Evolutionary conservation across 1,139 yeast genomes (phyloP).

Genomic region (Saccharomyces hybrid): DNA sequence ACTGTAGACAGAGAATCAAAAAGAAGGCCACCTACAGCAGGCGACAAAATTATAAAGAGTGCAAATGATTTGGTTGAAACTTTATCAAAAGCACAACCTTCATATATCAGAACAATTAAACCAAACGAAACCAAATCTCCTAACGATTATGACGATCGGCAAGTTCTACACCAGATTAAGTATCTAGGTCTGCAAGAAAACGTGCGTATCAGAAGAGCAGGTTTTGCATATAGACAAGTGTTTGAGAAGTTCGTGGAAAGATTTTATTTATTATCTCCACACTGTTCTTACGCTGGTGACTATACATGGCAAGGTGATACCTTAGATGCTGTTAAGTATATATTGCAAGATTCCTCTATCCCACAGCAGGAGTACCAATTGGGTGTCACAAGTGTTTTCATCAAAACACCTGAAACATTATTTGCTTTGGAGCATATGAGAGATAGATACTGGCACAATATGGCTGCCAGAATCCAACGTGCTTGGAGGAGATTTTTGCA

Average conservation of each 20-base stretch:
- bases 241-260: constrained; percentile 97
- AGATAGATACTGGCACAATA: constrained; percentile 95
- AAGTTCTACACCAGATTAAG: constrained; percentile 91
- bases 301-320: constrained; percentile 92
- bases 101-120: constrained; percentile 94
- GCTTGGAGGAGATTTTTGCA: constrained; percentile 88
- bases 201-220: constrained; percentile 96
- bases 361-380: constrained; percentile 80
- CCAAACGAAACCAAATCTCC: constrained; percentile 95
- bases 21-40: constrained; percentile 92
- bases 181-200: constrained; percentile 95
- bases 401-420: constrained; percentile 93
- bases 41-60: constrained; percentile 86
- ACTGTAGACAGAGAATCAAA: constrained; percentile 64
- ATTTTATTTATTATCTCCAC: constrained; percentile 78
- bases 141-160: constrained; percentile 80
- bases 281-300: constrained; percentile 97
- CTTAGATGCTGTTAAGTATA: constrained; percentile 69
- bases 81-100: constrained; percentile 81
- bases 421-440: constrained; percentile 95
- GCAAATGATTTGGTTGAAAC: constrained; percentile 91
- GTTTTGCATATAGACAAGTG: constrained; percentile 95
- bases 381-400: constrained; percentile 89
- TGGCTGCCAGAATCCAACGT: constrained; percentile 96
- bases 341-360: constrained; percentile 71